Conservation (phyloP, 345 rosid species). For the Linum usitatissimum region DNA sequence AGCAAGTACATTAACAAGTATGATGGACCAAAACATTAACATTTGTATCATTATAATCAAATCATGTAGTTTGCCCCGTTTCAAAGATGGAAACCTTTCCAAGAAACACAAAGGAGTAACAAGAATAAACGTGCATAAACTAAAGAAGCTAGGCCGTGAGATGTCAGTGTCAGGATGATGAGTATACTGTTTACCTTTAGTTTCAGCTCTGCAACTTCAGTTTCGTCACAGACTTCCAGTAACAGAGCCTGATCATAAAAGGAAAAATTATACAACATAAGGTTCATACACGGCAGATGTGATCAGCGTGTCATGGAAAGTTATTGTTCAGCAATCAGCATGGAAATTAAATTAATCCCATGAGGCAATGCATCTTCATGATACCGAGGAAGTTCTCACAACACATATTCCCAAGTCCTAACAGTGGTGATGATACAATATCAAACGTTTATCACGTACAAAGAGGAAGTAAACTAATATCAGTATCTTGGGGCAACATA, state of each 20-base stretch:
- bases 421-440: no score
- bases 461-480: background rate
- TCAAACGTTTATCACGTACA: background rate
- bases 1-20: constrained; percentile 5
- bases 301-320: background rate
- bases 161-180: constrained; percentile 7
- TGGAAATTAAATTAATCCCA: background rate
- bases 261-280: background rate
- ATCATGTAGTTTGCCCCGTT: no score
- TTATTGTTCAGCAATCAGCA: background rate
- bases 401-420: background rate
- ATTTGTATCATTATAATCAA: no score
- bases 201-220: constrained; percentile 82
- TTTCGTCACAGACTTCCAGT: constrained; percentile 88
- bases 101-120: background rate
- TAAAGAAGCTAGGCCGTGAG: background rate
- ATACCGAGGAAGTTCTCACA: background rate
- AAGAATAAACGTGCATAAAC: no score
- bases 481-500: background rate
- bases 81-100: background rate
- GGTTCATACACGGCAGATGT: background rate
- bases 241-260: constrained; percentile 43
- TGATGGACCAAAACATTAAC: background rate
- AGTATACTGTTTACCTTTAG: constrained; percentile 46
- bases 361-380: background rate